These are phyloP conservation scores for Sodiomyces alkalinus DNA, from an alignment of 2,329 filamentous ascomycete species.

Conservation along the genomic window DNA sequence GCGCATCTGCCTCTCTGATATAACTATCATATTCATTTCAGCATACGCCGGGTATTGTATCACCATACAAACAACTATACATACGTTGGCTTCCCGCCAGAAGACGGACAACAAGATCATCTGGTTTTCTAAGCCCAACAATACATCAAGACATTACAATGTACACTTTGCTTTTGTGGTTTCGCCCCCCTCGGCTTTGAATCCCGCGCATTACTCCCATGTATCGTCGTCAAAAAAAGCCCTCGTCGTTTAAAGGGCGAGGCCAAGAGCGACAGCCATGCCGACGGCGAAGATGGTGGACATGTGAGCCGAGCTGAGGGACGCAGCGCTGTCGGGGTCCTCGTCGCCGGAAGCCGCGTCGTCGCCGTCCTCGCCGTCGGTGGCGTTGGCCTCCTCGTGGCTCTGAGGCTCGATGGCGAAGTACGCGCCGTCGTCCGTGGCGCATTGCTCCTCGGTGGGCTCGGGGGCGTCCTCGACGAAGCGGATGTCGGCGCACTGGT, in stretches of 20 bases:
- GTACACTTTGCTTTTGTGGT: too few relatives aligned
- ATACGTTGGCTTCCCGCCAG: too few relatives aligned
- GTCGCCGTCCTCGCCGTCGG: constrained; percentile 18
- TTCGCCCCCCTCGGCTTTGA: too few relatives aligned
- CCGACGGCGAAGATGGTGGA: constrained; percentile 19
- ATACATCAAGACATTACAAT: too few relatives aligned
- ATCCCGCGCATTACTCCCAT: too few relatives aligned
- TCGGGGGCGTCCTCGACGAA: constrained; percentile 38
- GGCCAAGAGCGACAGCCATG: constrained; percentile 19
- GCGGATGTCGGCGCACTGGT: constrained; percentile 57
- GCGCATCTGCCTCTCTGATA: too few relatives aligned
- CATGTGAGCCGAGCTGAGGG: constrained; percentile 7
- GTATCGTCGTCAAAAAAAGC: too few relatives aligned
- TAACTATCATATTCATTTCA: too few relatives aligned
- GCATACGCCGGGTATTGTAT: too few relatives aligned
- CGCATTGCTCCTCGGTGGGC: constrained; percentile 34
- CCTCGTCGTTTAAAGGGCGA: constrained; percentile 22
- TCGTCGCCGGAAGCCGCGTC: constrained; percentile 6
- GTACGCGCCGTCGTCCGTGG: constrained; percentile 37
- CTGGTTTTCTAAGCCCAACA: too few relatives aligned
- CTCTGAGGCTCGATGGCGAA: constrained; percentile 15
- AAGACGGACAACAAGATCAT: too few relatives aligned
- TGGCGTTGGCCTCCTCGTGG: constrained; percentile 10
- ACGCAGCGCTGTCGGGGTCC: constrained; percentile 3
- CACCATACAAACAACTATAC: too few relatives aligned